Evolutionary conservation across 192 early-diverging fungal species (phyloP), one percentile per base, ranked within the genome.

Genomic region (Backusella parvicylindrica): DNA sequence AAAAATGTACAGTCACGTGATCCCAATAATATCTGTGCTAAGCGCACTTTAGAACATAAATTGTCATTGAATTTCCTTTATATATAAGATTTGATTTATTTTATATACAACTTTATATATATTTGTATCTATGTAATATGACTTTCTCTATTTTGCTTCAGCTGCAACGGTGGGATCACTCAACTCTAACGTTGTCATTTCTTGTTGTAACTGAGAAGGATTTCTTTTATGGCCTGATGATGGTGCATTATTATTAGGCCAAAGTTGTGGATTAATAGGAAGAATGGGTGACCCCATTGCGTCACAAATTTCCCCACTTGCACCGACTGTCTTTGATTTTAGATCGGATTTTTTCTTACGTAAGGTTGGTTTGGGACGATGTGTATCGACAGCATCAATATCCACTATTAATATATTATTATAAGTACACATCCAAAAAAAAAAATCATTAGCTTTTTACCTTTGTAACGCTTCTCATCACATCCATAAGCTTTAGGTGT

Each of bases 331-430:
- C 6, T 30, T 77, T 60, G 53, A 60, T 60, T 60, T 60, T 3
- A 47, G 35, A 37, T 68, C 66, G 9, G 18, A 36, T 35, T 68
- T 68, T 1, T 71, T 40, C 37, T 63, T 72, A 4, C 65, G 41
- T 32, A 9, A 38, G 37, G 43, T 72, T 16, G 92, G 91, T 68
- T 93, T 93, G 28, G 91, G 89, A 64, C 97, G 90, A 79, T 98
- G 95, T 0, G 98, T 99, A 85, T 99, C 95, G 3, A 99, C 98
- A 6, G 98, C 98, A 30, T 94, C 95, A 72, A 99, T 96, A 74
- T 99, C 95, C 28, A 99, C 92, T 82, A 30, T 30, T 50, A 32
- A 50, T 64, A 50, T 35, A 76, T 9, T n/a, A n/a, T n/a, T n/a
- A n/a, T n/a, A n/a, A n/a, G 3, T 43, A 43, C 9, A 43, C 12